Evolutionary conservation across 345 rosid genomes (phyloP).

Genomic region (Arabis alpina): DNA sequence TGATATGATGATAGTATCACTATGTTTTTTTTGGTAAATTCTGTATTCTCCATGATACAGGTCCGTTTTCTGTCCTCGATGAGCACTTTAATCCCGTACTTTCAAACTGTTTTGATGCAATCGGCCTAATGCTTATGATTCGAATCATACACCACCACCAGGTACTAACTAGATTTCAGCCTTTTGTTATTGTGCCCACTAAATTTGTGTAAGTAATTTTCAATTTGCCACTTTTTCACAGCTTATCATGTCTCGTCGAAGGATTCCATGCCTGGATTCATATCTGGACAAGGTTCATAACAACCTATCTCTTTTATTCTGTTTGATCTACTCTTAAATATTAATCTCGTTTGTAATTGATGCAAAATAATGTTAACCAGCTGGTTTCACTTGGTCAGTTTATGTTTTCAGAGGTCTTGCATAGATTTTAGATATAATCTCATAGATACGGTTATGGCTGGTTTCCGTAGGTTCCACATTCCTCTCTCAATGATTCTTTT

Average conservation of each 20-base stretch:
- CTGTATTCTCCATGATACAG: conserved; percentile 46
- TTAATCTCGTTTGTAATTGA: background rate
- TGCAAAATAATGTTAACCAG: conserved; percentile 15
- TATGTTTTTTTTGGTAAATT: background rate
- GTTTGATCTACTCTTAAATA: conserved; percentile 27
- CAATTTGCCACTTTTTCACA: conserved; percentile 39
- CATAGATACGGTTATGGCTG: background rate
- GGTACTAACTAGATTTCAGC: conserved; percentile 50
- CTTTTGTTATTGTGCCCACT: conserved; percentile 3
- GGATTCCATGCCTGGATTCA: conserved; percentile 97
- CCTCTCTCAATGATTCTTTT: conserved; percentile 19
- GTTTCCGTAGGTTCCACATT: conserved; percentile 25
- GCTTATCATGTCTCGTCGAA: conserved; percentile 93
- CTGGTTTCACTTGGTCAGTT: conserved; percentile 19
- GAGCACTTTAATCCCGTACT: conserved; percentile 88
- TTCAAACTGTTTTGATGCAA: conserved; percentile 93
- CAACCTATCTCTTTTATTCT: conserved; percentile 12
- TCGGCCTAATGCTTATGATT: conserved; percentile 98
- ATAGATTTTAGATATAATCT: conserved; percentile 11
- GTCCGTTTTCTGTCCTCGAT: conserved; percentile 95
- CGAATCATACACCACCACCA: conserved; percentile 94
- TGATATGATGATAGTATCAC: conserved; percentile 24
- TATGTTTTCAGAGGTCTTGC: conserved; percentile 5
- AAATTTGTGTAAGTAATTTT: conserved; percentile 4
- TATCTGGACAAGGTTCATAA: conserved; percentile 88